Base-by-base conservation (phyloP, 306 rosid genomes). In the Rubus idaeus region DNA sequence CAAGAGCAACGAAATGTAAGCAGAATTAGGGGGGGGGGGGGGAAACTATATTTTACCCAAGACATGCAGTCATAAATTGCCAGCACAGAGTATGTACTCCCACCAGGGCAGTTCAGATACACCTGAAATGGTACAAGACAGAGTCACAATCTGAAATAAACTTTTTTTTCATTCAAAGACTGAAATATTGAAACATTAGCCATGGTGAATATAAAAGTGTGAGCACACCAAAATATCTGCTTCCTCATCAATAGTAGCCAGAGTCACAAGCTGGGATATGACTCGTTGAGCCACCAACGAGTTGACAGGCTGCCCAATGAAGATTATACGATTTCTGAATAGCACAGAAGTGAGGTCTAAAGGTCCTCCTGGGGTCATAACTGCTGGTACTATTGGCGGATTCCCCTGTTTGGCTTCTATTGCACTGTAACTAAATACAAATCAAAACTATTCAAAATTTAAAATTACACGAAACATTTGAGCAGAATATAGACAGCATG, bases 61-160 rank as follows among this genome's bases (percentile, higher is more conserved):
- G 99, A 92, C 99, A 95, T 95, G 89, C 99, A 95, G 81, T 92
- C 99, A 85, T 95, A 95, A 76, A 95, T 87, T 83, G 97, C 99
- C 84, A 95, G 76, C 55, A 95, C 92, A 1, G 97, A 92, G 71
- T 92, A 95, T 8, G 96, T 89, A 87, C 92, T 95, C 79, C 97
- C 97, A 72, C 99, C 99, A 42, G 97, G 97, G 84, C 97, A 95
- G 79, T 95, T 95, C 79, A 95, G 70, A 83, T 95, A 95, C 74
- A 95, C 77, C 97, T 95, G 89, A 68, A 69, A 81, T 73, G 83
- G 71, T 60, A 75, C 81, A 75, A 41, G 26, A 68, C 45, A 60
- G 42, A 75, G 53, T n/a, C 71, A 75, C 40, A 57, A 70, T 20
- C 21, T 39, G 42, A 42, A 74, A 68, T 46, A 63, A 71, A 58